A percentile compares a stretch with the other conserved stretches of the same genome.
phyloP scores from a whole-genome alignment of 441 rosid genomes.

The Populus trichocarpa region DNA sequence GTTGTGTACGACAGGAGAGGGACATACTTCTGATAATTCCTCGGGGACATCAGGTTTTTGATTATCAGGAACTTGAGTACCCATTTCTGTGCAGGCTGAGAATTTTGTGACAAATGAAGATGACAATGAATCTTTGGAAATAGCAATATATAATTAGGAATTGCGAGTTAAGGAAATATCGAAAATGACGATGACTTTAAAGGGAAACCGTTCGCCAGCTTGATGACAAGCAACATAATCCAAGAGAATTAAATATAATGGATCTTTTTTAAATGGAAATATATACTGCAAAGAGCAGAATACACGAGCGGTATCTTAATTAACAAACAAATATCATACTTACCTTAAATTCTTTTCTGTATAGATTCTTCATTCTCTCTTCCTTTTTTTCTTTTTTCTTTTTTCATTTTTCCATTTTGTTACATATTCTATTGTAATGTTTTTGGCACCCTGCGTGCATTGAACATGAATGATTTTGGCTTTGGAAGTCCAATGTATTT shows the following conservation, averaged over 20 bases:
- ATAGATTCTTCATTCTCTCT: no score
- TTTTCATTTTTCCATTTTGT: not conserved
- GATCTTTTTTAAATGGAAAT: not conserved
- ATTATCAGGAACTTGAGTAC: conserved; percentile 19
- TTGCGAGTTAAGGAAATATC: conserved; percentile 14
- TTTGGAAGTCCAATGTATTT: no score
- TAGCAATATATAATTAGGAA: not conserved
- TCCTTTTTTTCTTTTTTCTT: no score
- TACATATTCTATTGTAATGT: no score
- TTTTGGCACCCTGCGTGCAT: no score
- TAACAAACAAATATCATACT: no score
- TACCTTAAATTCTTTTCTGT: not conserved
- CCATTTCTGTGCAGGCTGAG: conserved; percentile 19
- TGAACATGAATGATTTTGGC: no score
- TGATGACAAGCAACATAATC: conserved; percentile 3
- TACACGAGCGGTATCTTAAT: not conserved
- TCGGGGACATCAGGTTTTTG: conserved; percentile 14
- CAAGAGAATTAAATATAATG: not conserved
- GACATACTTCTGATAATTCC: conserved; percentile 18
- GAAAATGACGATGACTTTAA: conserved; percentile 12
- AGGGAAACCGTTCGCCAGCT: conserved; percentile 21
- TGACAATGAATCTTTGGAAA: conserved; percentile 1
- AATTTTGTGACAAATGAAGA: not conserved
- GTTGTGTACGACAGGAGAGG: not conserved
- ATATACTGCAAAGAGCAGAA: not conserved